Percentiles rank a stretch among this genome's conserved stretches.
phyloP scores from a whole-genome alignment of 768 basidiomycete genomes.

The Lentinus brumalis region DNA sequence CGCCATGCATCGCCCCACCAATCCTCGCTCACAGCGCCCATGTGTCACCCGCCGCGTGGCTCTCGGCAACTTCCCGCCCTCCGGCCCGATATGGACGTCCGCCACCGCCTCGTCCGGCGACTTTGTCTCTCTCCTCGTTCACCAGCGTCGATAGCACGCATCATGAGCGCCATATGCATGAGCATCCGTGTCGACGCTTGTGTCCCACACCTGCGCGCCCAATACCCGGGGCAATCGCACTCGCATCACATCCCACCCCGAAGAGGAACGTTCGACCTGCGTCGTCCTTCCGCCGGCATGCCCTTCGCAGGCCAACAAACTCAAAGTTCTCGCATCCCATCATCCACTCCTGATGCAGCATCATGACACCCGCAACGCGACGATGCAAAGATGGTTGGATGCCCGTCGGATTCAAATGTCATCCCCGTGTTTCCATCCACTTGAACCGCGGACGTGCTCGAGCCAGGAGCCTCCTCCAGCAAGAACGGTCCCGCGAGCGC shows the following conservation, averaged over 20 bases:
- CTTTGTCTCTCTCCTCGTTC: slow-evolving; percentile 1
- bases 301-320: neutral
- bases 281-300: neutral
- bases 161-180: no score
- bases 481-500: no score
- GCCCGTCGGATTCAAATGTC: neutral
- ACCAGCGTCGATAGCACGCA: no score
- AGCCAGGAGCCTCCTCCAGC: neutral
- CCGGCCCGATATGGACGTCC: slow-evolving; percentile 6
- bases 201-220: neutral
- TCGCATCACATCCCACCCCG: no score
- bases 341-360: slow-evolving; percentile 16
- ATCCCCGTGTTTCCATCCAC: neutral
- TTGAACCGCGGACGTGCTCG: neutral
- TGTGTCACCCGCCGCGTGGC: slow-evolving; percentile 15
- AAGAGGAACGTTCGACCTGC: neutral
- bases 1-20: slow-evolving; percentile 7
- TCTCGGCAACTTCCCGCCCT: slow-evolving; percentile 4
- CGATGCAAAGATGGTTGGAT: slow-evolving; percentile 1
- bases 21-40: slow-evolving; percentile 9
- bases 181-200: neutral
- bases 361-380: slow-evolving; percentile 10
- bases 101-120: neutral
- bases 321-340: slow-evolving; percentile 12
- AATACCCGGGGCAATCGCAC: no score